phyloP scores from a whole-genome alignment of 108 stramenopile genomes.

The Cyclotella atomus region DNA sequence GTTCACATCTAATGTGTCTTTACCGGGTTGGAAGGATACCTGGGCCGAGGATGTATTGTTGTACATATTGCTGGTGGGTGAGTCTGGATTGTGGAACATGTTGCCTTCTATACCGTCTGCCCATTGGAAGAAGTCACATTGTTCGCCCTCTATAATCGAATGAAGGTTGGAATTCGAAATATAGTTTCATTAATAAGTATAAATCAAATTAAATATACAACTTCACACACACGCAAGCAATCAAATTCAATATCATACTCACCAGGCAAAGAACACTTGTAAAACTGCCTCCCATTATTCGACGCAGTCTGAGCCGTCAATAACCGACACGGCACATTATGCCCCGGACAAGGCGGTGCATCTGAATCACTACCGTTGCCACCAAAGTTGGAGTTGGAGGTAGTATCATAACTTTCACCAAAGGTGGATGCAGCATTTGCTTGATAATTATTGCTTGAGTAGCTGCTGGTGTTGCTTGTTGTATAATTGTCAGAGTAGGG shows the following conservation, averaged over 20 bases:
- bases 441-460: not conserved
- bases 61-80: conserved; percentile 22
- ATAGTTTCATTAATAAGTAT: not conserved
- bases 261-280: conserved; percentile 80
- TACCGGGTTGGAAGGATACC: conserved; percentile 6
- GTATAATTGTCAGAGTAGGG: not conserved
- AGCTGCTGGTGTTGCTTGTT: not conserved
- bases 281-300: conserved; percentile 82
- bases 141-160: conserved; percentile 41
- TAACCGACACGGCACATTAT: conserved; percentile 65
- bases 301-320: conserved; percentile 67
- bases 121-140: conserved; percentile 93
- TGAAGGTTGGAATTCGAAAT: not conserved
- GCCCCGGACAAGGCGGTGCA: conserved; percentile 78
- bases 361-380: conserved; percentile 28
- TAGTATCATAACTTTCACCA: conserved; percentile 18
- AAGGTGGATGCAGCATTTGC: conserved; percentile 5
- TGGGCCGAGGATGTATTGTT: not conserved
- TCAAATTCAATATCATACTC: too few relatives aligned
- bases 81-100: conserved; percentile 18
- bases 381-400: not conserved
- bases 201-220: not conserved
- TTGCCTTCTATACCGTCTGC: conserved; percentile 73
- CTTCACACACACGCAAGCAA: not conserved
- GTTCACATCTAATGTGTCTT: conserved; percentile 59